Conservation (phyloP, 306 rosid species). For the Quercus robur region DNA sequence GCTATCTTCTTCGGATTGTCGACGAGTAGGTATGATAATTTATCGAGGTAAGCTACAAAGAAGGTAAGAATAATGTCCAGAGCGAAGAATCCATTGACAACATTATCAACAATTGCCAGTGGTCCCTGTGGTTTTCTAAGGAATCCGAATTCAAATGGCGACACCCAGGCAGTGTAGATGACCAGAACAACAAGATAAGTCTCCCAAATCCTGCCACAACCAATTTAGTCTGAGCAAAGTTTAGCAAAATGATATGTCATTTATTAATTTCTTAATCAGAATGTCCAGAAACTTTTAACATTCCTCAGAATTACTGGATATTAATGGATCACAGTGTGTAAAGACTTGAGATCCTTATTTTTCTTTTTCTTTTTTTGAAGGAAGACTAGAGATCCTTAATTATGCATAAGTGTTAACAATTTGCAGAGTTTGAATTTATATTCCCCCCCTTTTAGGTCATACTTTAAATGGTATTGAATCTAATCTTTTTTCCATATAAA, state of each 20-base stretch:
- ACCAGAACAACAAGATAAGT: slow-evolving; percentile 70
- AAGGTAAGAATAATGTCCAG: slow-evolving; percentile 79
- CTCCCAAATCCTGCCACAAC: slow-evolving; percentile 66
- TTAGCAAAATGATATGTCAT: neutral
- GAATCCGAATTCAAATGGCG: slow-evolving; percentile 94
- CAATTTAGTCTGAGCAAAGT: slow-evolving; percentile 9
- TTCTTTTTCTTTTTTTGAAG: neutral
- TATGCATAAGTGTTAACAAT: neutral
- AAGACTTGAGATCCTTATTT: neutral
- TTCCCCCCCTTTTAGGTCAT: too few species aligned
- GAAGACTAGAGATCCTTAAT: too few species aligned
- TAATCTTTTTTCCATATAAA: too few species aligned
- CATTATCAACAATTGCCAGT: slow-evolving; percentile 61
- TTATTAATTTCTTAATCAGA: neutral
- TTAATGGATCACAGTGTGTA: neutral
- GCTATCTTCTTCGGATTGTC: slow-evolving; percentile 66
- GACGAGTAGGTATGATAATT: slow-evolving; percentile 57
- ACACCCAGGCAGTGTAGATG: slow-evolving; percentile 90
- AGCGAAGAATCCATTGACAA: slow-evolving; percentile 77
- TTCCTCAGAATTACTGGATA: neutral
- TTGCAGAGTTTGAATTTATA: too few species aligned
- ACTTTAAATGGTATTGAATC: too few species aligned
- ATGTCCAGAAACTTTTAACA: neutral
- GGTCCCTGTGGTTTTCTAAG: slow-evolving; percentile 59
- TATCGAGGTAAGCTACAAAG: slow-evolving; percentile 85